Evolutionary conservation across 2,329 filamentous ascomycete genomes (phyloP).

Genomic region (Microdochium bolleyi): DNA sequence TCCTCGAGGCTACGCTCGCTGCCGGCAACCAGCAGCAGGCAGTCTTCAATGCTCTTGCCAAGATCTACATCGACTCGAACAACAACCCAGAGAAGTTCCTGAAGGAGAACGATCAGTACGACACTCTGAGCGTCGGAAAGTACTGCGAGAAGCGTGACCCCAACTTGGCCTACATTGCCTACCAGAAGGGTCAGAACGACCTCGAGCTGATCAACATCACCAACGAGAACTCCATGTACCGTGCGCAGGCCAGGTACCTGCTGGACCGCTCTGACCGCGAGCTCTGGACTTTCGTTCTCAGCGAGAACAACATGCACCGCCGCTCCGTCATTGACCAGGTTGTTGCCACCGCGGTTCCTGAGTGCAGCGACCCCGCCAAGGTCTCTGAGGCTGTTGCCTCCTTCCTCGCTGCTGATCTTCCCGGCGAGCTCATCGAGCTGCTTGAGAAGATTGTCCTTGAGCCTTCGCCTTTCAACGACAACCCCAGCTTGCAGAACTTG

Average conservation of each 20-base stretch:
- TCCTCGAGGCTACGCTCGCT: slow-evolving; percentile 86
- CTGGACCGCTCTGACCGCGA: slow-evolving; percentile 83
- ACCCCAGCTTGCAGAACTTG: slow-evolving; percentile 90
- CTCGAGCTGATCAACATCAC: slow-evolving; percentile 95
- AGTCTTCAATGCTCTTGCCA: slow-evolving; percentile 93
- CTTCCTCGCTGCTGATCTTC: slow-evolving; percentile 85
- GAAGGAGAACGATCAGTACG: slow-evolving; percentile 95
- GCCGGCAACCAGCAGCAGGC: slow-evolving; percentile 93
- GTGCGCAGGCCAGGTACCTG: slow-evolving; percentile 91
- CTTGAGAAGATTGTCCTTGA: slow-evolving; percentile 99
- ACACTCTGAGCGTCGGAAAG: slow-evolving; percentile 85
- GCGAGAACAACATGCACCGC: slow-evolving; percentile 90
- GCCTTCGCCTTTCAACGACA: slow-evolving; percentile 97
- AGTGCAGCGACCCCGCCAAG: slow-evolving; percentile 87
- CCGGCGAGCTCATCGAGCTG: slow-evolving; percentile 90
- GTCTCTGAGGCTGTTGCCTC: slow-evolving; percentile 91
- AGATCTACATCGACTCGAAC: slow-evolving; percentile 99
- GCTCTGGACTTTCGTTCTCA: slow-evolving; percentile 91
- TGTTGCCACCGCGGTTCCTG: slow-evolving; percentile 87
- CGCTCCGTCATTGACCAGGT: slow-evolving; percentile 94
- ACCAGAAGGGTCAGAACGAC: slow-evolving; percentile 94
- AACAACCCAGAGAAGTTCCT: slow-evolving; percentile 97
- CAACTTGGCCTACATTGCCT: slow-evolving; percentile 90
- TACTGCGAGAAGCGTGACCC: slow-evolving; percentile 99
- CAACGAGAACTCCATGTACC: slow-evolving; percentile 99